These are phyloP conservation scores for Eucalyptus victrix DNA, from an alignment of 345 rosid genomes.

Conservation along the genomic window DNA sequence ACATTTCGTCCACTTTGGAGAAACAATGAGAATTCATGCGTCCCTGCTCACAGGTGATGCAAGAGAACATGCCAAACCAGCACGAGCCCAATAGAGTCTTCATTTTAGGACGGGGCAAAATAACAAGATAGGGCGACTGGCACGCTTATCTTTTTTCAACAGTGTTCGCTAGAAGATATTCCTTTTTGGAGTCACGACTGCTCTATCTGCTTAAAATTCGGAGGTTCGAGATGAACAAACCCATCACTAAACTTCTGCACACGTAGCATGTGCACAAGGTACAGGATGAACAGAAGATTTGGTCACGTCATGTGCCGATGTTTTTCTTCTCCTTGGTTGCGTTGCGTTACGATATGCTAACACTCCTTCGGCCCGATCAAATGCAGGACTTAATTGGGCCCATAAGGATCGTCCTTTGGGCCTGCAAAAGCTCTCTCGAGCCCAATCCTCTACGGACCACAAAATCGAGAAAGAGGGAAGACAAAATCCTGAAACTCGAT, in stretches of 20 bases:
- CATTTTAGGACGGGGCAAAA: not conserved
- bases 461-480: not conserved
- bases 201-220: not conserved
- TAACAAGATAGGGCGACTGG: rapidly evolving
- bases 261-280: not conserved
- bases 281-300: not conserved
- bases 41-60: not conserved
- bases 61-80: not conserved
- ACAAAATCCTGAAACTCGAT: not conserved
- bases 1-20: rapidly evolving
- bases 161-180: not conserved
- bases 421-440: not conserved
- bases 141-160: rapidly evolving
- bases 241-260: not conserved
- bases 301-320: not conserved
- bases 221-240: not conserved
- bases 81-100: not conserved
- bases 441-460: not conserved
- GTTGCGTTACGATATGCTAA: not conserved
- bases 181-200: no score
- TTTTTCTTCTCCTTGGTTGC: not conserved
- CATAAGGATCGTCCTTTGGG: not conserved
- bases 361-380: not conserved
- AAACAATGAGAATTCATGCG: not conserved
- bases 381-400: not conserved